These are phyloP conservation scores for Cystofilobasidium bisporidii DNA, from an alignment of 768 basidiomycete species.

Conservation along the genomic window DNA sequence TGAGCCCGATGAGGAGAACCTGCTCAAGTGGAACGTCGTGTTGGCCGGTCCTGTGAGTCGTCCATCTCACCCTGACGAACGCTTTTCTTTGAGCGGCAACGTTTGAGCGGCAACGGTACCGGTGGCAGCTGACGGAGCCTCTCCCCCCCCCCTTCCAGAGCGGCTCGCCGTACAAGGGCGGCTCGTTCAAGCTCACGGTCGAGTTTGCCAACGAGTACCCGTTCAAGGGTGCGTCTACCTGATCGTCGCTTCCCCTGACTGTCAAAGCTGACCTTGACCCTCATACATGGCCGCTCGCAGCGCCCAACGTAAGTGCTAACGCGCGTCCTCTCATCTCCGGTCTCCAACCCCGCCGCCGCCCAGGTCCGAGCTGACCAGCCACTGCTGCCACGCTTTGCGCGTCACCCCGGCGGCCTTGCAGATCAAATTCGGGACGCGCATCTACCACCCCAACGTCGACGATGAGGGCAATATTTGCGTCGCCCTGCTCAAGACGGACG, in stretches of 20 bases:
- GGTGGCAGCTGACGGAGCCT: not conserved
- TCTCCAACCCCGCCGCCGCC: too few relatives aligned
- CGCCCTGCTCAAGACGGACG: constrained; percentile 40
- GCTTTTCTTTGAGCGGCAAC: too few relatives aligned
- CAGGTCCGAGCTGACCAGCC: not conserved
- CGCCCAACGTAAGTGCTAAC: constrained; percentile 32
- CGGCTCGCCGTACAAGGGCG: constrained; percentile 37
- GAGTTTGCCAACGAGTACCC: constrained; percentile 39
- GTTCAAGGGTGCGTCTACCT: constrained; percentile 33
- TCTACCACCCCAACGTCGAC: constrained; percentile 41
- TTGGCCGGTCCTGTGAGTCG: constrained; percentile 39
- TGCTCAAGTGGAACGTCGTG: constrained; percentile 35
- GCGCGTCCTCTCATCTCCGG: not conserved
- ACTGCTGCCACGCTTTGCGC: too few relatives aligned
- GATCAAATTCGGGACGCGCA: constrained; percentile 40
- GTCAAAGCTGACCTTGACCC: not conserved
- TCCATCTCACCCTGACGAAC: not conserved
- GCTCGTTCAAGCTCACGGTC: constrained; percentile 37
- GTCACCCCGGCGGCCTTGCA: constrained; percentile 19
- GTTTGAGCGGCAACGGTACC: too few relatives aligned
- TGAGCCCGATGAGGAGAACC: constrained; percentile 36
- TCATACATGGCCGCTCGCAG: not conserved
- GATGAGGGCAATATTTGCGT: constrained; percentile 41
- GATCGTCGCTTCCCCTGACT: not conserved
- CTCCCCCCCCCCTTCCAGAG: constrained; percentile 13